Evolutionary conservation across 1,284 basidiomycete genomes (phyloP), one percentile per base, ranked within the genome.

Genomic region (Crepidotus sp.): DNA sequence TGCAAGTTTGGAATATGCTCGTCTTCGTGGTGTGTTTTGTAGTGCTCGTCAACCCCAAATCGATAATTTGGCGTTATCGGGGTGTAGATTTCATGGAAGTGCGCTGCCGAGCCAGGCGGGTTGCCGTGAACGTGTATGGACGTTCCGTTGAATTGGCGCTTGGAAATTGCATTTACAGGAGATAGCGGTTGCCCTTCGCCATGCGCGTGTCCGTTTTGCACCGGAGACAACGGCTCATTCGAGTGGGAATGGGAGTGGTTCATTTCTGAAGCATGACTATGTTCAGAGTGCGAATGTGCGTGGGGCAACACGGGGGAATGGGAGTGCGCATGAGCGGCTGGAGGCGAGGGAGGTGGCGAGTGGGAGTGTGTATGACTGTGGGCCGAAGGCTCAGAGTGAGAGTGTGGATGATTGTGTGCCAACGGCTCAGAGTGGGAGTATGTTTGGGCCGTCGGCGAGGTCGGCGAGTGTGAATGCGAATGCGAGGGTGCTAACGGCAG

Each of bases 41-140:
- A 71, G 62, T 83, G 75, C 40, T 73, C 70, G 60, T 83, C 76
- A 52, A 76, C 67, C 8, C 71, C 74, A 56, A 81, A 81, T 40
- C 64, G 67, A 59, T 80, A 80, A 51, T 56, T 71, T 1, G 79
- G 78, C 2, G 77, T 81, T 22, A 79, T 55, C 0, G 76, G 77
- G 2, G 74, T 75, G 18, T 39, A 45, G 14, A 26, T 41, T 34
- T 42, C 48, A 19, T 27, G 37, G 22, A 22, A 8, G 32, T 34
- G 19, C 33, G 30, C 44, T 26, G 11, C 41, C 22, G 18, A 54
- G 40, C 19, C 52, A 49, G 17, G 56, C 51, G n/a, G n/a, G n/a
- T 19, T 59, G 53, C 21, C n/a, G 25, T 49, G 29, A 7, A 49
- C 32, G 14, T 51, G 42, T 5, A 53, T 36, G 2, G 48, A 22